phyloP scores from a whole-genome alignment of 331 rosid genomes.

The Quercus phellos region DNA sequence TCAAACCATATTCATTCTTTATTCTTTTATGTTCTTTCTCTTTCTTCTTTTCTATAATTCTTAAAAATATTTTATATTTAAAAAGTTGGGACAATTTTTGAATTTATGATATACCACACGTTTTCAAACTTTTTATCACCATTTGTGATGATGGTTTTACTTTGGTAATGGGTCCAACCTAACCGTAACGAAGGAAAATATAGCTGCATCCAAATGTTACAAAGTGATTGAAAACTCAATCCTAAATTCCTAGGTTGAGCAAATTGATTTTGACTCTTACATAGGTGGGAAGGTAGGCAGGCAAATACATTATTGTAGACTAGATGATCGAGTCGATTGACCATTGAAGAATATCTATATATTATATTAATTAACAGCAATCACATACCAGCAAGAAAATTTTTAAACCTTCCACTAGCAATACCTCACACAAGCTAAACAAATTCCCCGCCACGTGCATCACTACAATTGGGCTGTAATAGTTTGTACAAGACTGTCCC shows the following conservation, averaged over 20 bases:
- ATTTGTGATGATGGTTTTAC: neutral
- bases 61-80: no score
- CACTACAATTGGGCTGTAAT: constrained; percentile 14
- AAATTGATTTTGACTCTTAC: constrained; percentile 39
- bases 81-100: no score
- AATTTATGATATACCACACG: no score
- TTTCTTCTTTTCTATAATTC: no score
- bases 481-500: constrained; percentile 11
- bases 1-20: no score
- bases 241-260: constrained; percentile 22
- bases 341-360: constrained; percentile 20
- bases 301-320: constrained; percentile 11
- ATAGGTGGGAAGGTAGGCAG: constrained; percentile 12
- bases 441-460: constrained; percentile 14
- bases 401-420: neutral
- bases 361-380: constrained; percentile 2
- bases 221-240: neutral
- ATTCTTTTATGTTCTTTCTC: no score
- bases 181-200: neutral
- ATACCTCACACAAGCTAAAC: neutral
- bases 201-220: neutral
- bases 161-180: neutral
- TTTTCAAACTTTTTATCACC: neutral
- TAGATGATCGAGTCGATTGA: constrained; percentile 10
- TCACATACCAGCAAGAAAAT: neutral